A percentile compares a stretch with the other conserved stretches of the same genome.
Evolutionary conservation across 768 basidiomycete species (phyloP).

Genomic region (Lentinula detonsa): DNA sequence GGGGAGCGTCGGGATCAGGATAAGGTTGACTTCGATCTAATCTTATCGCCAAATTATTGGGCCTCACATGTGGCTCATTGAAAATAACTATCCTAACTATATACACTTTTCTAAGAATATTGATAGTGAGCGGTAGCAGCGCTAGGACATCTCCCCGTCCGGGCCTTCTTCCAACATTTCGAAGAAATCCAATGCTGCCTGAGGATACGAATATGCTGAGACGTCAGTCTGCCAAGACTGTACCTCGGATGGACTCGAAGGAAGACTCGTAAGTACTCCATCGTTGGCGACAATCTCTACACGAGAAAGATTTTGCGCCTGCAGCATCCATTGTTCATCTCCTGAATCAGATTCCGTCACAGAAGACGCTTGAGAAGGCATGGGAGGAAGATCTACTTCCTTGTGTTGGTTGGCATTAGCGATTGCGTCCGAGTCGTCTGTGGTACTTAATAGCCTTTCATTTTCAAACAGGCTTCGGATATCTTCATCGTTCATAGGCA

Average conservation of each 20-base stretch:
- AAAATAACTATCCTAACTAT: no score
- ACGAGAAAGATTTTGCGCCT: constrained; percentile 6
- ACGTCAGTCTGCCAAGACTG: constrained; percentile 5
- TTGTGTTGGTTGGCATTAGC: background rate
- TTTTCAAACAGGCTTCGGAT: constrained; percentile 8
- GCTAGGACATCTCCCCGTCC: background rate
- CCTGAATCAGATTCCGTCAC: constrained; percentile 34
- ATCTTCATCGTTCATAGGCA: constrained; percentile 5
- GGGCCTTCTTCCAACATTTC: constrained; percentile 2
- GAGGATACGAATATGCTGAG: background rate
- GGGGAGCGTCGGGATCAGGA: no score
- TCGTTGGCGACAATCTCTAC: background rate
- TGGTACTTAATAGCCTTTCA: background rate
- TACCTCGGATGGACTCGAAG: background rate
- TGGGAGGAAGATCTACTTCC: background rate
- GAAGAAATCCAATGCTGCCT: background rate
- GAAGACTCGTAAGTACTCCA: background rate
- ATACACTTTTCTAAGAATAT: no score
- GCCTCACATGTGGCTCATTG: no score
- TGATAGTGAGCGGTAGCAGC: no score
- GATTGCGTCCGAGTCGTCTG: background rate
- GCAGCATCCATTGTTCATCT: constrained; percentile 14
- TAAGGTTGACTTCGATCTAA: no score
- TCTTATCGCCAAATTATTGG: no score
- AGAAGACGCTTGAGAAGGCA: constrained; percentile 16